phyloP scores from a whole-genome alignment of 129 eudicot genomes.

The Flaveria trinervia region DNA sequence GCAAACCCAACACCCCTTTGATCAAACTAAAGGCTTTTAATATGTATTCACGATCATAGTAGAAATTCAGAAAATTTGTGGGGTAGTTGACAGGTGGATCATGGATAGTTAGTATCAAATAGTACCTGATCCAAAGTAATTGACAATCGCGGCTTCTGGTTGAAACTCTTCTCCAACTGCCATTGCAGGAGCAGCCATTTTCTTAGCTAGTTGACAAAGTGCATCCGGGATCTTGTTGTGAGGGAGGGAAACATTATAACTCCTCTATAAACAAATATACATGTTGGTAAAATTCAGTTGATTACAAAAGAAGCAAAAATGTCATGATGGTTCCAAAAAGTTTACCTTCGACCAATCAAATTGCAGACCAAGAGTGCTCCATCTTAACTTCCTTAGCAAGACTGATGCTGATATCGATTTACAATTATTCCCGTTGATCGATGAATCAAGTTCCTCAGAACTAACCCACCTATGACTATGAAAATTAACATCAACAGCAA shows the following conservation, averaged over 20 bases:
- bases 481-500: conserved; percentile 8
- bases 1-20: neutral
- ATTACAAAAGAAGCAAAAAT: neutral
- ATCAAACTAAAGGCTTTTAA: conserved; percentile 17
- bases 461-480: conserved; percentile 52
- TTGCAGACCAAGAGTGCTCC: conserved; percentile 97
- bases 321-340: conserved; percentile 14
- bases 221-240: conserved; percentile 83
- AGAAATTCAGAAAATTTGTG: neutral
- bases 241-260: conserved; percentile 73
- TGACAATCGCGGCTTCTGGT: conserved; percentile 94
- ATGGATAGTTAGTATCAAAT: conserved; percentile 4
- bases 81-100: conserved; percentile 4
- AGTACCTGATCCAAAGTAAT: conserved; percentile 83
- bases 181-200: conserved; percentile 85
- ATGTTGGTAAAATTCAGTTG: neutral
- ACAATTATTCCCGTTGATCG: conserved; percentile 36
- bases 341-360: conserved; percentile 97
- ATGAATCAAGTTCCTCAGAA: conserved; percentile 39
- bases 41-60: neutral
- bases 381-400: conserved; percentile 81
- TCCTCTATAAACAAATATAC: conserved; percentile 52
- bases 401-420: conserved; percentile 66
- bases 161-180: conserved; percentile 65
- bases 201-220: conserved; percentile 69